Evolutionary conservation across 805 yeast genomes (phyloP).

Genomic region (Teunomyces cretensis): DNA sequence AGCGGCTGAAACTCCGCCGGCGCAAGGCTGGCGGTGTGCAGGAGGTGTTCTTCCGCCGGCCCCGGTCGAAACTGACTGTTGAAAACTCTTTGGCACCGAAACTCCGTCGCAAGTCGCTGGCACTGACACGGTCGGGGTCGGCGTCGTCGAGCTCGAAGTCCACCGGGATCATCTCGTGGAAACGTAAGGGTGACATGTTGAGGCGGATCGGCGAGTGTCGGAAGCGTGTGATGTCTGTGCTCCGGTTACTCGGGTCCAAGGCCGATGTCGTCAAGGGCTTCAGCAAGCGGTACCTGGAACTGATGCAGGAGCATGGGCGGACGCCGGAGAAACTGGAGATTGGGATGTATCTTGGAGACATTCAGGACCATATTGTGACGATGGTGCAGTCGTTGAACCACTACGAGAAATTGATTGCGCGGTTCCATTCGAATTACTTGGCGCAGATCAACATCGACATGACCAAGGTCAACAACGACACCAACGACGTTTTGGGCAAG

Average conservation of each 20-base stretch:
- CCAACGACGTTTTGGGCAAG: conserved; percentile 93
- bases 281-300: conserved; percentile 86
- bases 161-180: conserved; percentile 58
- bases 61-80: conserved; percentile 39
- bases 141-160: conserved; percentile 12
- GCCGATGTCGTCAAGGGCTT: conserved; percentile 98
- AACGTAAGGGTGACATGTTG: conserved; percentile 90
- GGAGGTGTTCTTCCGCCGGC: conserved; percentile 32
- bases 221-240: conserved; percentile 86
- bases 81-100: conserved; percentile 16
- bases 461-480: conserved; percentile 95
- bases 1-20: neutral
- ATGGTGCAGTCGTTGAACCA: conserved; percentile 96
- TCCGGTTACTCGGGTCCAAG: conserved; percentile 82
- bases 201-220: conserved; percentile 94
- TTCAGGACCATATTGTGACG: conserved; percentile 95
- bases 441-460: conserved; percentile 97
- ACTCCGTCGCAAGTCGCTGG: conserved; percentile 1
- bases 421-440: conserved; percentile 93
- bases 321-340: conserved; percentile 51
- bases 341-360: conserved; percentile 93
- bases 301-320: conserved; percentile 9
- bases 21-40: conserved; percentile 8
- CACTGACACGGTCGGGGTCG: neutral
- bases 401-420: conserved; percentile 87